Base-by-base conservation (phyloP, 257 asterid species). In the Agastache rugosa region DNA sequence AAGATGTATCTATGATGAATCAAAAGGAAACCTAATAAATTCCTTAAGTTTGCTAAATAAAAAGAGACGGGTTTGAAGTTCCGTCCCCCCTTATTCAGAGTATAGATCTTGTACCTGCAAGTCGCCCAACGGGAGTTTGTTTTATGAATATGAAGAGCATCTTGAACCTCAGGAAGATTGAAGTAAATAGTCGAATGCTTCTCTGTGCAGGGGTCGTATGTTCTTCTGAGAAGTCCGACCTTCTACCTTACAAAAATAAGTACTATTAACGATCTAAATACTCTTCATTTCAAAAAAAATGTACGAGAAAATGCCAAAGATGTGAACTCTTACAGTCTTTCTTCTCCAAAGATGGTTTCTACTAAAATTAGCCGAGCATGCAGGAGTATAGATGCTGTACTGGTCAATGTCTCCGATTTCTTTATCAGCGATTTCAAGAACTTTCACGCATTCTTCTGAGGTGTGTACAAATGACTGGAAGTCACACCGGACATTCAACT, bases 191-290 rank as follows among this genome's bases (percentile, higher is more conserved):
- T 82, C 15, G 99, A 83, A 81, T 95, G 96, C 77, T 77, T 42
- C 84, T 92, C 98, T 22, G 97, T 95, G 87, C 99, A 95, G 45
- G 99, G 98, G 80, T 95, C 99, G 23, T 95, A 95, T 12, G 81
- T 80, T 68, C 87, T 78, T 85, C 93, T 87, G 60, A 95, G 80
- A 67, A 81, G 81, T 74, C 96, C 89, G 31, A 76, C 78, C 79
- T 82, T 85, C 91, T 85, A 62, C 75, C 45, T 59, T 31, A 84
- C 22, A 71, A 63, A 72, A 79, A 62, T 25, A 73, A 37, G 76
- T 80, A 67, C 74, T 7, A 69, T 82, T 62, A 84, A 76, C 59
- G 61, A 84, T 23, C 59, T 29, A 14, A 69, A 37, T 37, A 37
- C 42, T 31, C 37, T 31, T 31, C 16, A 51, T n/a, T 17, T 17